phyloP scores from a whole-genome alignment of 108 stramenopile species.

The Cyclotella kingstonii region DNA sequence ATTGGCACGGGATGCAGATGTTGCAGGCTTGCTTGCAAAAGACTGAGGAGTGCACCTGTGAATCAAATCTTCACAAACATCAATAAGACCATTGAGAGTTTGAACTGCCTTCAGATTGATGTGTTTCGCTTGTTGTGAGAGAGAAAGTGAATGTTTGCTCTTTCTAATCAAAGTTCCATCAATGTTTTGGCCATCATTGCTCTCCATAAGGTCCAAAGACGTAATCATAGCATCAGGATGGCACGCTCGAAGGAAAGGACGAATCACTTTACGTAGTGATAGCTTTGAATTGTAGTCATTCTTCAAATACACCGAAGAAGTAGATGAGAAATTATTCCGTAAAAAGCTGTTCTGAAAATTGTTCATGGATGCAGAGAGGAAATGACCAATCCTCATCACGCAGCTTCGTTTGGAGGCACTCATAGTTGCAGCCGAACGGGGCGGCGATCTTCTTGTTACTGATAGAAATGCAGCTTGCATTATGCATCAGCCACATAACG shows the following conservation, averaged over 20 bases:
- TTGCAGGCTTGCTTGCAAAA: neutral
- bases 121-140: conserved; percentile 42
- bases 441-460: no score
- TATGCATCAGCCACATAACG: no score
- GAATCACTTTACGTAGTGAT: conserved; percentile 55
- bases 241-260: conserved; percentile 78
- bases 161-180: neutral
- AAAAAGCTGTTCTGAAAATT: no score
- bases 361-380: no score
- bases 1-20: neutral
- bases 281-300: no score
- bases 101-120: conserved; percentile 76
- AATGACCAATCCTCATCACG: no score
- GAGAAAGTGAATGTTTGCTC: conserved; percentile 20
- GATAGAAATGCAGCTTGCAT: no score
- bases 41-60: conserved; percentile 14
- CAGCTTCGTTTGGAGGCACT: no score
- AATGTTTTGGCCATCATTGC: neutral
- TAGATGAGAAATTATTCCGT: no score
- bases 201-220: neutral
- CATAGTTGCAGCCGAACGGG: no score
- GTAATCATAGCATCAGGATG: conserved; percentile 64
- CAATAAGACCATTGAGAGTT: conserved; percentile 74
- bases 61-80: conserved; percentile 45
- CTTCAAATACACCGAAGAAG: no score